Evolutionary conservation across 2,329 filamentous ascomycete genomes (phyloP), one percentile per base, ranked within the genome.

Genomic region (Colletotrichum aenigma): DNA sequence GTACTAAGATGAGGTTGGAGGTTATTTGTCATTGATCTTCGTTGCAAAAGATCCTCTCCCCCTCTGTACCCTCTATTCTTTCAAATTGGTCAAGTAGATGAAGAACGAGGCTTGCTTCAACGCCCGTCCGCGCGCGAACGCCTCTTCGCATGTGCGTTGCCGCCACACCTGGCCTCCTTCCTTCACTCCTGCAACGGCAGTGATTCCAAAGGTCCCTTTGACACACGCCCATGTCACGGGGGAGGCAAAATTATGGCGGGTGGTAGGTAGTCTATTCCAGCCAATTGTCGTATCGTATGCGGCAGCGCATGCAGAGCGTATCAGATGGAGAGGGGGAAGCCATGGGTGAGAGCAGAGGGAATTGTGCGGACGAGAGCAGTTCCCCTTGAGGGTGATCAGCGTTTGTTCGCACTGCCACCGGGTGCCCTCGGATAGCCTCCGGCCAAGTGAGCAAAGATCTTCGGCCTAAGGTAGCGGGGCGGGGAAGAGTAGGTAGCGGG

Each of bases 391-490:
- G n/a, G 48, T 21, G 64, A 72, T 62, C 70, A 48, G 58, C 32
- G 30, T 68, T 30, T 5, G 24, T 21, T 43, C 69, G 67, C 68
- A 71, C 60, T 62, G 68, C 69, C 68, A 72, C 69, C 38, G 69
- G 38, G 26, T 56, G 56, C 56, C 32, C 62, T 67, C 43, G 56
- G 62, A 56, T 48, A 36, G 69, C 56, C 30, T 75, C 56, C 69
- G 43, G 61, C 30, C 32, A 61, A 70, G 43, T 13, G 66, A 70
- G 28, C 66, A 72, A 38, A 67, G 73, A 75, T 72, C 69, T 72
- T 67, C 73, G 62, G 34, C 32, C 71, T 70, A 60, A 58, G 32
- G 52, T 75, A 75, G 73, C 73, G 73, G 55, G 73, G 62, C 69
- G 62, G 73, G 69, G 73, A 72, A 58, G 61, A 55, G 43, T 10